Base-by-base conservation (phyloP, 1,284 basidiomycete genomes). In the Boletus smithii region DNA sequence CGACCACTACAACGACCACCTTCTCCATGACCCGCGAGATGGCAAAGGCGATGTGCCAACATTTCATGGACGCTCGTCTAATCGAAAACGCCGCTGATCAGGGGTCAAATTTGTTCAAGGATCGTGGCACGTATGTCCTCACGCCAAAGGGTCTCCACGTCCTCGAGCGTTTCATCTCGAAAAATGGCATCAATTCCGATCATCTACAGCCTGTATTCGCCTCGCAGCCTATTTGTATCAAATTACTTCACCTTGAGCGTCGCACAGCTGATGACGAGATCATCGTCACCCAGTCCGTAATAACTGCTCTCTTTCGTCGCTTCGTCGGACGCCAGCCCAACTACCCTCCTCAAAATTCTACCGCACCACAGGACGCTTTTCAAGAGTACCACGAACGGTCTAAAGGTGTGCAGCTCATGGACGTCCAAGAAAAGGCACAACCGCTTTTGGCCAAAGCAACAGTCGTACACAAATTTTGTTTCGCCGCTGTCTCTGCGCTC, bases 11-110 rank as follows among this genome's bases (percentile, higher is more conserved):
- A 5, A 99, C 95, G 8, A 99, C 97, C 35, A 99, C 97, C 18
- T 99, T 99, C 72, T 95, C 93, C 53, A 99, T 99, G 97, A 94
- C 92, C 55, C 85, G 94, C 57, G 95, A 99, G 39, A 99, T 99
- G 89, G 97, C 97, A 52, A 97, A 97, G 73, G 93, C 92, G 29
- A 98, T 99, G 83, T 93, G 93, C 70, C 95, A 99, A 70, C 95
- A 98, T 65, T 99, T 98, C 65, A 95, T 99, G 90, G 95, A 99
- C 57, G 95, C 95, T 42, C 88, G 94, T 52, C 79, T 99, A 55
- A 94, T 99, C 57, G 95, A 97, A 69, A 97, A 97, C 66, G 95
- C 94, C 11, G 85, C 91, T 16, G 97, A 99, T 69, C 84, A 88
- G 17, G 76, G 79, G 24, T 88, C 88, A 18, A 86, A 87, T 59